Percentiles rank a stretch among this genome's conserved stretches.
These are phyloP conservation scores for Penicillium thymicola DNA, from an alignment of 2,329 filamentous ascomycete genomes.

Conservation along the genomic window DNA sequence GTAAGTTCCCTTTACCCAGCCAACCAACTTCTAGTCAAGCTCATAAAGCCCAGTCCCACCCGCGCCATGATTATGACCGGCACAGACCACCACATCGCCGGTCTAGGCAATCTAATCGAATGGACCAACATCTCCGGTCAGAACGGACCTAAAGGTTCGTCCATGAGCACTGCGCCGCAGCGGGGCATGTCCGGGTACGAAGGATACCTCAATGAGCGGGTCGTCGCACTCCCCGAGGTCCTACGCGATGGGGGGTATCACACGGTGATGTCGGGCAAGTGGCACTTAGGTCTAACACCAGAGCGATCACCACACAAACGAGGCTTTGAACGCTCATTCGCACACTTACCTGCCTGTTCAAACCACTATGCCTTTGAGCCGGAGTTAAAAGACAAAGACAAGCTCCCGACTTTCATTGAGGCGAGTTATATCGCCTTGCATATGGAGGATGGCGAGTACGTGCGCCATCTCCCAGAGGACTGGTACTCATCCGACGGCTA, in stretches of 20 bases:
- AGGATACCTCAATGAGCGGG: constrained; percentile 60
- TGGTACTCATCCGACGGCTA: constrained; percentile 57
- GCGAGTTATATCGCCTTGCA: constrained; percentile 44
- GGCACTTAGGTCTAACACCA: constrained; percentile 59
- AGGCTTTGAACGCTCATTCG: constrained; percentile 59
- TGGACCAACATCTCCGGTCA: constrained; percentile 56
- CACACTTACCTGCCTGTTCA: constrained; percentile 59
- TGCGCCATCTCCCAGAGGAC: constrained; percentile 48
- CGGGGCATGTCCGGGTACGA: constrained; percentile 61
- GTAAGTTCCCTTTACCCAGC: constrained; percentile 14
- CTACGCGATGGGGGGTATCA: constrained; percentile 58
- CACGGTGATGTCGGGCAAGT: constrained; percentile 62
- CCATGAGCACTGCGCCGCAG: constrained; percentile 53
- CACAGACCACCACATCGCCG: constrained; percentile 55
- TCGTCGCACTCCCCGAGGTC: constrained; percentile 58
- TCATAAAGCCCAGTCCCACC: constrained; percentile 44
- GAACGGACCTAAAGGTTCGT: constrained; percentile 51
- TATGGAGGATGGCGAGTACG: constrained; percentile 46
- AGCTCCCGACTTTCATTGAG: constrained; percentile 43
- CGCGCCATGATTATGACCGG: constrained; percentile 66
- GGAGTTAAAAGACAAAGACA: constrained; percentile 39
- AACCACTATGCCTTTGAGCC: constrained; percentile 58
- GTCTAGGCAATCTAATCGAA: constrained; percentile 58
- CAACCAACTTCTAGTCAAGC: background rate
- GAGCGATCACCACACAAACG: constrained; percentile 55